These are phyloP conservation scores for Fraxinus angustifolia DNA, from an alignment of 305 asterid species.

Conservation along the genomic window DNA sequence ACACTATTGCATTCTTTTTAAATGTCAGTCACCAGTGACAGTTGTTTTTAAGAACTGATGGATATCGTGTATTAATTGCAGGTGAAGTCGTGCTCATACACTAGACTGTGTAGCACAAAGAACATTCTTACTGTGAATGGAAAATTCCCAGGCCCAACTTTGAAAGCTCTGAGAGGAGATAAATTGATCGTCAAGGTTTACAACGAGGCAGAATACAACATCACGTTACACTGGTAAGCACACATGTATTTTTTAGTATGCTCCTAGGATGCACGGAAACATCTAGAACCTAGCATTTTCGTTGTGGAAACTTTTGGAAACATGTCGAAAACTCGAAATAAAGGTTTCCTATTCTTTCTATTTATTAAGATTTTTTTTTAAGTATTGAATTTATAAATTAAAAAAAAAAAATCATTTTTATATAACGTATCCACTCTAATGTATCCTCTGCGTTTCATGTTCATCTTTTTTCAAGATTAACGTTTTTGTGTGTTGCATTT, in stretches of 20 bases:
- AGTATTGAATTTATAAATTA: no score
- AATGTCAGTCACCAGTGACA: neutral
- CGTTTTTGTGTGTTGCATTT: no score
- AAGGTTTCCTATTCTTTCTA: no score
- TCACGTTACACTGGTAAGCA: slow-evolving; percentile 61
- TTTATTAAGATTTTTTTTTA: no score
- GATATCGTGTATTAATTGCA: slow-evolving; percentile 12
- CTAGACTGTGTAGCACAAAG: slow-evolving; percentile 54
- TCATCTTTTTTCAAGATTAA: no score
- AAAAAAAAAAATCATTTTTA: no score
- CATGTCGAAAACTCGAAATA: no score
- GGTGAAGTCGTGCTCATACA: slow-evolving; percentile 37
- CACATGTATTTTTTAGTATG: neutral
- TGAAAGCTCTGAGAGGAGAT: slow-evolving; percentile 44
- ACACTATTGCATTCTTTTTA: neutral
- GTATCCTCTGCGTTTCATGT: no score
- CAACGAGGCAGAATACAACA: slow-evolving; percentile 43
- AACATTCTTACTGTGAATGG: slow-evolving; percentile 60
- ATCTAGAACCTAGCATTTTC: neutral
- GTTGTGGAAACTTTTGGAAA: no score
- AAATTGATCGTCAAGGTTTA: slow-evolving; percentile 30
- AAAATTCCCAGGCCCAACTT: slow-evolving; percentile 57
- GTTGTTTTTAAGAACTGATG: neutral
- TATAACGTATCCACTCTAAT: no score
- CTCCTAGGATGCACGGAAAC: neutral